These are phyloP conservation scores for Lolium rigidum DNA, from an alignment of 176 grass and related monocot species.

Conservation along the genomic window DNA sequence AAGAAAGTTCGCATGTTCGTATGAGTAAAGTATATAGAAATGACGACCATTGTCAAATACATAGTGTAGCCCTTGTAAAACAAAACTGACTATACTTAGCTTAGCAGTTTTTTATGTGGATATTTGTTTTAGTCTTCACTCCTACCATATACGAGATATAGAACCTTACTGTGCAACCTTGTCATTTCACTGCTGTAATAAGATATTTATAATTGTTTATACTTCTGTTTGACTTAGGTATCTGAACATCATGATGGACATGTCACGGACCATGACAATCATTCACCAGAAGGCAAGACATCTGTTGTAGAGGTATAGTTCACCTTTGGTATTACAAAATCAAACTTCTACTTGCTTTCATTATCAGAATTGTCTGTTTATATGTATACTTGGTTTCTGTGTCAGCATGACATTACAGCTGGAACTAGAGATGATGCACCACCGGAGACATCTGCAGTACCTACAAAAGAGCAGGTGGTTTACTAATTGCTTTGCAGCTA, in stretches of 20 bases:
- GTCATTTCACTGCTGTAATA: slow-evolving; percentile 12
- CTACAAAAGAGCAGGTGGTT: slow-evolving; percentile 49
- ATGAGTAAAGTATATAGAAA: slow-evolving; percentile 2
- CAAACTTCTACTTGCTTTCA: slow-evolving; percentile 20
- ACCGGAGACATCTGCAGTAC: slow-evolving; percentile 32
- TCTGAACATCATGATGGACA: slow-evolving; percentile 52
- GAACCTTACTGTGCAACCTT: background rate
- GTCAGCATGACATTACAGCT: slow-evolving; percentile 45
- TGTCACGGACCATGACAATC: slow-evolving; percentile 45
- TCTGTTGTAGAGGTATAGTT: slow-evolving; percentile 53
- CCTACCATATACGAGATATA: background rate
- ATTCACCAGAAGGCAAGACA: slow-evolving; percentile 38
- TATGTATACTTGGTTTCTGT: slow-evolving; percentile 29
- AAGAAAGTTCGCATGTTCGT: background rate
- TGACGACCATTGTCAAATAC: background rate
- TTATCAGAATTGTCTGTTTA: slow-evolving; percentile 7
- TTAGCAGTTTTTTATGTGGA: background rate
- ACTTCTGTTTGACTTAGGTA: slow-evolving; percentile 45
- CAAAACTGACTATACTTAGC: background rate
- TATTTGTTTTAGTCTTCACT: background rate
- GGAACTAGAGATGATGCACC: slow-evolving; percentile 34
- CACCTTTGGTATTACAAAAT: slow-evolving; percentile 19
- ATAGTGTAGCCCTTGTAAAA: background rate
- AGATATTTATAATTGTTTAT: slow-evolving; percentile 6
- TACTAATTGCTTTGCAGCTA: slow-evolving; percentile 30